Evolutionary conservation across 805 yeast genomes (phyloP).

Genomic region (Candida patagonica): DNA sequence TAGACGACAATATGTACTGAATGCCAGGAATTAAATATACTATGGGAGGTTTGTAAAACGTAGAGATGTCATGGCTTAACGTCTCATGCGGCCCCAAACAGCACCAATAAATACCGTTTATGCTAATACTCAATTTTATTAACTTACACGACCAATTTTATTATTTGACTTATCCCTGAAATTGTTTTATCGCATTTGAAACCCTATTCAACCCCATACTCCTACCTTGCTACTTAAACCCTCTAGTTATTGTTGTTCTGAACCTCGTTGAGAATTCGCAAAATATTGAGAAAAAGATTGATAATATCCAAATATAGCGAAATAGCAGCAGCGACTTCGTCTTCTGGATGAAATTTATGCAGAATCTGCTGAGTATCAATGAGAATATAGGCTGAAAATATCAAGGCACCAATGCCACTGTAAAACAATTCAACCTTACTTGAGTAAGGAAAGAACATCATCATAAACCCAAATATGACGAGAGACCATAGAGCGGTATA

Average conservation of each 20-base stretch:
- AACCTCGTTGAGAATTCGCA: conserved; percentile 45
- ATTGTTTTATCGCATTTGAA: no score
- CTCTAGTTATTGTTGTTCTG: conserved; percentile 10
- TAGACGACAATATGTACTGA: no score
- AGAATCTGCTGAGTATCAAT: conserved; percentile 76
- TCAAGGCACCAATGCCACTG: conserved; percentile 62
- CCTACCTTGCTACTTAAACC: no score
- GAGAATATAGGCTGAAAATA: conserved; percentile 63
- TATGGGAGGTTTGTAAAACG: no score
- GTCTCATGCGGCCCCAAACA: no score
- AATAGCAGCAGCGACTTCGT: conserved; percentile 75
- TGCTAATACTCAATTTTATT: no score
- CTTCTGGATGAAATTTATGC: conserved; percentile 70
- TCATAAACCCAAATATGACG: conserved; percentile 62
- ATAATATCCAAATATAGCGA: conserved; percentile 71
- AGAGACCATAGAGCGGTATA: conserved; percentile 53
- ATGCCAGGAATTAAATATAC: no score
- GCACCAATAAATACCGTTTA: no score
- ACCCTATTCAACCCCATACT: no score
- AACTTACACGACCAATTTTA: no score
- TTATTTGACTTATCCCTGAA: no score
- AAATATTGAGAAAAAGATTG: conserved; percentile 68
- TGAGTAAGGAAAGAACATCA: conserved; percentile 54
- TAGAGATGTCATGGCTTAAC: no score
- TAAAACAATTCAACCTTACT: conserved; percentile 52